A percentile compares a stretch with the other conserved stretches of the same genome.
These are phyloP conservation scores for Phytophthora rubi DNA, from an alignment of 352 stramenopile genomes.

Conservation along the genomic window DNA sequence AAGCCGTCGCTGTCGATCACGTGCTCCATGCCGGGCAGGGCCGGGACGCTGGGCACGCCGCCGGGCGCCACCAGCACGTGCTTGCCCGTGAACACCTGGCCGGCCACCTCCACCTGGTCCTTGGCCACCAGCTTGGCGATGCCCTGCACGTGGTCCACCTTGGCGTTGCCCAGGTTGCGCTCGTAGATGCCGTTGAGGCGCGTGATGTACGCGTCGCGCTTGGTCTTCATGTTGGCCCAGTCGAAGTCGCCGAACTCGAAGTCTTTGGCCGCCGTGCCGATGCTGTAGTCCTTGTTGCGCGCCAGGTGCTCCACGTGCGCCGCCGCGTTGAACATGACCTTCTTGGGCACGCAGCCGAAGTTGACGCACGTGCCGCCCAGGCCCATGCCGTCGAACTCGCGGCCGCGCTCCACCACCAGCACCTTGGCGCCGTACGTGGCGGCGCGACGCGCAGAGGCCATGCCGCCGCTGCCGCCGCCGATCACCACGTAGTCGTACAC, in stretches of 20 bases:
- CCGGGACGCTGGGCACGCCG: conserved; percentile 86
- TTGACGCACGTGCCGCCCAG: conserved; percentile 98
- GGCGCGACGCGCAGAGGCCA: conserved; percentile 92
- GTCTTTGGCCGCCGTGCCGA: conserved; percentile 43
- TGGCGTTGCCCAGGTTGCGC: conserved; percentile 90
- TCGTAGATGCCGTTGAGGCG: conserved; percentile 98
- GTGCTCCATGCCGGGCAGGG: conserved; percentile 91
- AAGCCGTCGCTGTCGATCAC: conserved; percentile 97
- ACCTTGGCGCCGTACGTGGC: conserved; percentile 96
- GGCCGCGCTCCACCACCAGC: conserved; percentile 92
- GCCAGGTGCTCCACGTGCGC: conserved; percentile 81
- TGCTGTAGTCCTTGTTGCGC: conserved; percentile 74
- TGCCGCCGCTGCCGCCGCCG: conserved; percentile 90
- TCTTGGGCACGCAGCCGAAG: conserved; percentile 98
- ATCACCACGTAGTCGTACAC: conserved; percentile 93
- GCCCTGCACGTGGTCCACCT: conserved; percentile 90
- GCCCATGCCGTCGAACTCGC: conserved; percentile 62
- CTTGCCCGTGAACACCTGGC: conserved; percentile 81
- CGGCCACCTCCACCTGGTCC: conserved; percentile 85
- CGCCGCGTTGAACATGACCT: conserved; percentile 97
- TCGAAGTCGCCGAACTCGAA: conserved; percentile 86
- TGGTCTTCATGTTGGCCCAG: conserved; percentile 92
- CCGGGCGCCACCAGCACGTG: conserved; percentile 96
- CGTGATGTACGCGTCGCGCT: conserved; percentile 94
- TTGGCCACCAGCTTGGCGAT: conserved; percentile 88